Conservation (phyloP, 768 basidiomycete species). For the Lentinus brumalis region DNA sequence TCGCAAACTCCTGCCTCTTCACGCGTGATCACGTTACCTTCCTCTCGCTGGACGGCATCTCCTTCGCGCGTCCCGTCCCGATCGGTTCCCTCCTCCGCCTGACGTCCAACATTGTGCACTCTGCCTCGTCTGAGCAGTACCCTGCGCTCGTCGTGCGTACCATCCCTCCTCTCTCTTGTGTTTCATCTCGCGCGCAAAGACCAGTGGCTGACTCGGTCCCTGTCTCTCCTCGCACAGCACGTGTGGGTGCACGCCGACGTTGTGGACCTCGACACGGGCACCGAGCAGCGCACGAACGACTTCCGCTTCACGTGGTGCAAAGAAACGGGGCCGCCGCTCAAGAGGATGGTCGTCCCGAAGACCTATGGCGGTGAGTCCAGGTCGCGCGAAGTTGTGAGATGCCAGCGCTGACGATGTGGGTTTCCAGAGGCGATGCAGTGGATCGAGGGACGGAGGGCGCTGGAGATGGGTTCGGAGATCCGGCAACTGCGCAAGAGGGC, state of each 20-base stretch:
- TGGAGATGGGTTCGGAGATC: slow-evolving; percentile 72
- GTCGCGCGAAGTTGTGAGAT: slow-evolving; percentile 21
- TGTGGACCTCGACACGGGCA: slow-evolving; percentile 65
- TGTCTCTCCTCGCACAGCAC: slow-evolving; percentile 45
- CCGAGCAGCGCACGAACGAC: slow-evolving; percentile 70
- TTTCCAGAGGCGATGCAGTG: slow-evolving; percentile 79
- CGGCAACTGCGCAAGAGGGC: slow-evolving; percentile 34
- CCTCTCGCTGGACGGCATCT: slow-evolving; percentile 77
- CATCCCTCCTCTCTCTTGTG: background rate
- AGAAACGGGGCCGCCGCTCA: slow-evolving; percentile 38
- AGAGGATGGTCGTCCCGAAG: slow-evolving; percentile 59
- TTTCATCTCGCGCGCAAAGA: background rate
- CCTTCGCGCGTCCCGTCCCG: slow-evolving; percentile 78
- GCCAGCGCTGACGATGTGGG: slow-evolving; percentile 24
- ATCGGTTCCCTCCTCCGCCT: slow-evolving; percentile 82
- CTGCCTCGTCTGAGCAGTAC: slow-evolving; percentile 47
- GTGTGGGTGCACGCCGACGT: slow-evolving; percentile 73
- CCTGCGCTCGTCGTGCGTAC: slow-evolving; percentile 61
- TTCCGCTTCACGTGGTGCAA: slow-evolving; percentile 75
- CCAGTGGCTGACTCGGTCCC: background rate
- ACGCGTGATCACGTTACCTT: slow-evolving; percentile 68
- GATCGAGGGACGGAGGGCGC: slow-evolving; percentile 74
- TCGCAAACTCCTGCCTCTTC: slow-evolving; percentile 70
- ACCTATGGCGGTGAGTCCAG: slow-evolving; percentile 62
- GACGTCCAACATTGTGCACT: slow-evolving; percentile 68